Evolutionary conservation across 306 rosid genomes (phyloP).

Genomic region (Ammopiptanthus mongolicus): DNA sequence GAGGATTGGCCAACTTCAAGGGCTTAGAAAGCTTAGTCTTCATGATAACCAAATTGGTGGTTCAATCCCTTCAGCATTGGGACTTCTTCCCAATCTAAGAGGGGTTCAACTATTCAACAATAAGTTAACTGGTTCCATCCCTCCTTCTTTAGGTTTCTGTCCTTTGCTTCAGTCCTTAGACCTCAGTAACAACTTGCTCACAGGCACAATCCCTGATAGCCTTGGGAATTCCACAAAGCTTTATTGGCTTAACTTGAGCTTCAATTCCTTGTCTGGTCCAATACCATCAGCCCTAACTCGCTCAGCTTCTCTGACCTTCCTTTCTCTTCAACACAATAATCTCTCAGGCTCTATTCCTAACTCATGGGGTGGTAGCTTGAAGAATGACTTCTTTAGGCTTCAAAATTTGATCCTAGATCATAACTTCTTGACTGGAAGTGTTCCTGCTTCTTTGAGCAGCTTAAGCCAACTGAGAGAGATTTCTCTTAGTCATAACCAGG

Average conservation of each 20-base stretch:
- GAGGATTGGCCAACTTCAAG: conserved; percentile 70
- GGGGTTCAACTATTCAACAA: conserved; percentile 87
- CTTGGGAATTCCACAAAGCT: conserved; percentile 73
- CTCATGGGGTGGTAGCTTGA: conserved; percentile 44
- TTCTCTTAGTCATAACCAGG: conserved; percentile 45
- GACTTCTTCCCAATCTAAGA: conserved; percentile 69
- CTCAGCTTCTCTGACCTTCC: conserved; percentile 47
- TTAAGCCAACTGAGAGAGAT: conserved; percentile 41
- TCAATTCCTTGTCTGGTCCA: conserved; percentile 61
- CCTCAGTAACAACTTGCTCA: conserved; percentile 56
- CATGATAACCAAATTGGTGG: conserved; percentile 74
- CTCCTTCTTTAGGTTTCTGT: conserved; percentile 68
- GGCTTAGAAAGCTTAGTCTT: conserved; percentile 77
- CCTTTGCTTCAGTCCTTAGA: conserved; percentile 79
- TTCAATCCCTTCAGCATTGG: conserved; percentile 67
- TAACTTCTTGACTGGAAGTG: conserved; percentile 50
- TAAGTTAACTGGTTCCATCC: conserved; percentile 61
- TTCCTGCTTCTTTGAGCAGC: conserved; percentile 55
- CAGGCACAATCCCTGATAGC: conserved; percentile 53
- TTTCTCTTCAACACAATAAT: conserved; percentile 64
- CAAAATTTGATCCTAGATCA: conserved; percentile 48
- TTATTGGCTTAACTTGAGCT: conserved; percentile 61
- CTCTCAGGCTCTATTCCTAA: conserved; percentile 61
- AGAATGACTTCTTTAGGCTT: conserved; percentile 31
- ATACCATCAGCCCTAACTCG: conserved; percentile 44